Evolutionary conservation across 2,329 filamentous ascomycete genomes (phyloP), one percentile per base, ranked within the genome.

Genomic region (Colletotrichum siamense): DNA sequence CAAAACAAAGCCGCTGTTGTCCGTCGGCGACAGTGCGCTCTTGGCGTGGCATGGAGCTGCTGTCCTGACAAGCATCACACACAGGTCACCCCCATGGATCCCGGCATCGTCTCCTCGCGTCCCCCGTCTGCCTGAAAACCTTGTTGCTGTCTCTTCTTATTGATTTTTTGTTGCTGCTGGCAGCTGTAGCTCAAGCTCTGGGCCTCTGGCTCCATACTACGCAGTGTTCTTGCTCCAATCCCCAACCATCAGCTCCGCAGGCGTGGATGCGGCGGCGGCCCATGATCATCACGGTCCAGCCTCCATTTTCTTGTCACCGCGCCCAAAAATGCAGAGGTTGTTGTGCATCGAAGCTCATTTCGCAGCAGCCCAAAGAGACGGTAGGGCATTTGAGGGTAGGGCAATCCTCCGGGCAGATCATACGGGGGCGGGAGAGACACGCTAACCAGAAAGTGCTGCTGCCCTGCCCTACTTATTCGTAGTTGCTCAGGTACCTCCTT

Each of bases 401-500:
- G 67, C 64, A 73, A 76, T 69, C 73, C 63, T 73, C 49, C 64
- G 70, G 70, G 70, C 73, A 76, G 73, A 76, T 76, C 73, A 61
- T 65, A 69, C 64, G 44, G 73, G 73, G 73, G 59, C 70, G 70
- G 70, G 70, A 73, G 44, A 39, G 70, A 36, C 64, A 30, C 69
- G 70, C 73, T 73, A 76, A 65, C 55, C 70, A 39, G 8, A 61
- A 69, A 55, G 13, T 49, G 64, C 49, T 55, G 13, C n/a, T 65
- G 57, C 70, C 64, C 64, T 73, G 44, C 44, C 44, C 44, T 49
- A 49, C 18, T 49, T 12, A 6, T n/a, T 6, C 39, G 9, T n/a
- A 49, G 39, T n/a, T 49, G 39, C 18, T 49, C 18, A 39, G 36
- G 36, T 39, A 18, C 36, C 16, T 9, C 18, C 44, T 49, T 49